These are phyloP conservation scores for Moringa oleifera DNA, from an alignment of 345 rosid genomes.

Conservation along the genomic window DNA sequence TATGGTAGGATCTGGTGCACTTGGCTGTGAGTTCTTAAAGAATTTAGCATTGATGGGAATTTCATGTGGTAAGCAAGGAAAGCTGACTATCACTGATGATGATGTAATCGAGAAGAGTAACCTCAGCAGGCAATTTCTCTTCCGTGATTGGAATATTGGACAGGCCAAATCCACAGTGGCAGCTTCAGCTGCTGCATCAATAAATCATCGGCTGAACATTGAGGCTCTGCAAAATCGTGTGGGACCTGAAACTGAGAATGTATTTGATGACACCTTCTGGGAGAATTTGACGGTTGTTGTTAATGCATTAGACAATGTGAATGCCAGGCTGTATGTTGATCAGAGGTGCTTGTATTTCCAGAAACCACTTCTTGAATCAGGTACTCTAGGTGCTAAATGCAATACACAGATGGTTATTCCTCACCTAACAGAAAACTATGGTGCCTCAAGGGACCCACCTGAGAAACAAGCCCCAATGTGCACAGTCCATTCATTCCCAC, in stretches of 20 bases:
- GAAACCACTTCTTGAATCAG: conserved; percentile 93
- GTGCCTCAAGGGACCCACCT: conserved; percentile 92
- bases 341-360: conserved; percentile 89
- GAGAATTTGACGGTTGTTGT: conserved; percentile 67
- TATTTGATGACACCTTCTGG: conserved; percentile 84
- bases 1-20: conserved; percentile 83
- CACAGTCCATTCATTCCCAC: conserved; percentile 93
- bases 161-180: conserved; percentile 82
- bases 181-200: conserved; percentile 55
- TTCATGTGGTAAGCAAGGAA: conserved; percentile 57
- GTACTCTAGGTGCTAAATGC: conserved; percentile 87
- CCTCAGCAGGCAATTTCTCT: conserved; percentile 72
- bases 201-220: conserved; percentile 55
- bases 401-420: conserved; percentile 98
- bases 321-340: conserved; percentile 88
- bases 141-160: conserved; percentile 77
- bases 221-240: conserved; percentile 70
- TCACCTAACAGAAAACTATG: conserved; percentile 88
- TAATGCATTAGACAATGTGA: conserved; percentile 85
- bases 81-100: conserved; percentile 68
- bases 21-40: conserved; percentile 89
- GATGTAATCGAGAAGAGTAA: conserved; percentile 81
- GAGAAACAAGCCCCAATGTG: conserved; percentile 99
- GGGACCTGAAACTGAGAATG: conserved; percentile 55
- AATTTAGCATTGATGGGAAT: conserved; percentile 85